Evolutionary conservation across 257 asterid species (phyloP), one percentile per base, ranked within the genome.

Genomic region (Capsicum rhomboideum): DNA sequence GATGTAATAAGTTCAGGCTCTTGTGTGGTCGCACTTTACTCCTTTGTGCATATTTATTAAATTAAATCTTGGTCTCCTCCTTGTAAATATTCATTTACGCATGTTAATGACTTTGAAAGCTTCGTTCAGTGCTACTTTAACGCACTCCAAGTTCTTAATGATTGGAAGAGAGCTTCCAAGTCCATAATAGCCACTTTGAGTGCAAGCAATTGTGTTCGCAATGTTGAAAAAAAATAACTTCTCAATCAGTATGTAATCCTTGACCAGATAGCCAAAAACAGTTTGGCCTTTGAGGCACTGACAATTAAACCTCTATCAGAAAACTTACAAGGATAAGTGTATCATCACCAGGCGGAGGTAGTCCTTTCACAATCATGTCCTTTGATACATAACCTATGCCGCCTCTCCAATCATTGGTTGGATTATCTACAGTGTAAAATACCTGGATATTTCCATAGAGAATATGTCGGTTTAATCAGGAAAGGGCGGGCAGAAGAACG

Each of bases 341-440:
- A 87, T 96, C 99, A 72, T 93, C 94, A 85, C 91, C 87, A 74
- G 99, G 99, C 54, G 85, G 83, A 85, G 98, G 98, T 87, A 96
- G 91, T 84, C 99, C 99, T 91, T 96, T 96, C 85, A 90, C 88
- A 53, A 83, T 92, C 97, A 94, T 92, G 59, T 94, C 97, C 88
- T 93, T 91, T 21, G 99, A 91, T 87, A 96, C 86, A 89, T 85
- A 93, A 84, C 98, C 99, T 37, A 56, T 82, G 82, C 99, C 98
- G 80, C 99, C 99, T 42, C 88, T 53, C 99, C 99, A 96, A 89
- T 91, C 95, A 80, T 91, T 88, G 67, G 96, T 87, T 81, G 98
- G 98, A 71, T 92, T 90, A 87, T 96, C 99, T 77, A 96, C 98
- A 55, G 98, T 94, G 93, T 93, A 96, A 90, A 91, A 93, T 83